These are phyloP conservation scores for Saccharomycopsis selenospora DNA, from an alignment of 805 yeast species.

Conservation along the genomic window DNA sequence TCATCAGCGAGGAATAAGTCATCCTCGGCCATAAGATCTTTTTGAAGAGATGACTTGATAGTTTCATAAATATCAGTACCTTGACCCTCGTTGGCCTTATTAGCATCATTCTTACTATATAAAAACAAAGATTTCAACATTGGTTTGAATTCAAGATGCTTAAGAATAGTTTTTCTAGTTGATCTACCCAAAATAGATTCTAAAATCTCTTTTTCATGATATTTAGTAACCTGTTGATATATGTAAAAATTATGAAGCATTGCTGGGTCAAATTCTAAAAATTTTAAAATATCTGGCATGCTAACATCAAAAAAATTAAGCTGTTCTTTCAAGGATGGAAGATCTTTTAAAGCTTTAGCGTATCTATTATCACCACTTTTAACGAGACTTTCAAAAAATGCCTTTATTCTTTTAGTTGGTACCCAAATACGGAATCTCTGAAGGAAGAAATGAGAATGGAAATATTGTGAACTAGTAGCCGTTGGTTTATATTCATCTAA, in stretches of 20 bases:
- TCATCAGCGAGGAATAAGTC: no score
- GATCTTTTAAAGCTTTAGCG: no score
- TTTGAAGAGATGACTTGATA: conserved; percentile 11
- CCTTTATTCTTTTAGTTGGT: conserved; percentile 9
- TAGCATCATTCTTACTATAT: conserved; percentile 6
- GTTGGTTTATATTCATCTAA: conserved; percentile 38
- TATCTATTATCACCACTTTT: conserved; percentile 13
- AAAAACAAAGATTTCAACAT: conserved; percentile 16
- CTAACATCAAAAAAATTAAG: conserved; percentile 15
- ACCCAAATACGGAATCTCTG: conserved; percentile 18
- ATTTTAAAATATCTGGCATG: conserved; percentile 12
- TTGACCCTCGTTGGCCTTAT: conserved; percentile 2
- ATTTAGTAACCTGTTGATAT: conserved; percentile 13
- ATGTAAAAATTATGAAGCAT: conserved; percentile 13
- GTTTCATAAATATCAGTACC: conserved; percentile 10
- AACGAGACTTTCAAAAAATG: conserved; percentile 13
- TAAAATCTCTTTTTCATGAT: conserved; percentile 16
- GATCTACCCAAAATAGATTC: neutral
- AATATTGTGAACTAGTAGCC: conserved; percentile 8
- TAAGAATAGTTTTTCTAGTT: neutral
- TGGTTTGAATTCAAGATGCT: conserved; percentile 15
- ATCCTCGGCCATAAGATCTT: conserved; percentile 13
- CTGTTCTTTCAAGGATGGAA: conserved; percentile 11
- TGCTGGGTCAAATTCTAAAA: conserved; percentile 18
- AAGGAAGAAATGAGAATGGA: conserved; percentile 16